A percentile compares a stretch with the other conserved stretches of the same genome.
phyloP scores from a whole-genome alignment of 2,329 filamentous ascomycete species.

The Fusarium sp. region DNA sequence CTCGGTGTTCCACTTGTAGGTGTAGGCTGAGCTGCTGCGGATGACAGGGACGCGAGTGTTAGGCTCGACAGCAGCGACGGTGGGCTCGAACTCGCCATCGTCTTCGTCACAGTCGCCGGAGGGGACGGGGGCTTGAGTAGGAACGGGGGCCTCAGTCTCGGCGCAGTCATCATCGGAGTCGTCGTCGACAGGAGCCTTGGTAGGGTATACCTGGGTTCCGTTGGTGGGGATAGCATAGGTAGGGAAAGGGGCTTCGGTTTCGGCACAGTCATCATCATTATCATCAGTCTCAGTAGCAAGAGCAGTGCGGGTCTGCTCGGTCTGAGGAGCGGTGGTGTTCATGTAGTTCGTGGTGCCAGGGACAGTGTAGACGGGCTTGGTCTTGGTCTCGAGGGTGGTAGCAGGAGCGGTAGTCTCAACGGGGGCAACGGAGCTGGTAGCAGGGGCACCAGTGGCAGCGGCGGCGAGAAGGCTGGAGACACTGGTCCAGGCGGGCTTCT shows the following conservation, averaged over 20 bases:
- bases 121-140: not conserved
- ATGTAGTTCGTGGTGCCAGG: conserved; percentile 6
- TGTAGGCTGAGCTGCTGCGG: conserved; percentile 31
- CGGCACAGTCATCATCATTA: conserved; percentile 26
- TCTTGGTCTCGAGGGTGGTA: conserved; percentile 19
- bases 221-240: conserved; percentile 28
- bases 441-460: conserved; percentile 24
- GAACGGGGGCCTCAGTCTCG: not conserved
- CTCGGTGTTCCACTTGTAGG: conserved; percentile 34
- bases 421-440: conserved; percentile 1
- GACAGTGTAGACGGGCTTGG: conserved; percentile 16
- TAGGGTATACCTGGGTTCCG: conserved; percentile 17
- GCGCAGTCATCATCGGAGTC: conserved; percentile 18
- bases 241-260: conserved; percentile 16
- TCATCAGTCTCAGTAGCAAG: conserved; percentile 22
- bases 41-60: conserved; percentile 30
- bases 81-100: not conserved
- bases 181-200: conserved; percentile 2
- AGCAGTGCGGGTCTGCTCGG: conserved; percentile 28
- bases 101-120: not conserved
- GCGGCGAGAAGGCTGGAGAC: conserved; percentile 49
- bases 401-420: conserved; percentile 8
- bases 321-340: conserved; percentile 27
- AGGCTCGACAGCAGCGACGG: not conserved
- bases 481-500: conserved; percentile 53